A percentile compares a stretch with the other conserved stretches of the same genome.
Conservation (phyloP, 495 filamentous ascomycete species). For the Aspergillus heteromorphus region DNA sequence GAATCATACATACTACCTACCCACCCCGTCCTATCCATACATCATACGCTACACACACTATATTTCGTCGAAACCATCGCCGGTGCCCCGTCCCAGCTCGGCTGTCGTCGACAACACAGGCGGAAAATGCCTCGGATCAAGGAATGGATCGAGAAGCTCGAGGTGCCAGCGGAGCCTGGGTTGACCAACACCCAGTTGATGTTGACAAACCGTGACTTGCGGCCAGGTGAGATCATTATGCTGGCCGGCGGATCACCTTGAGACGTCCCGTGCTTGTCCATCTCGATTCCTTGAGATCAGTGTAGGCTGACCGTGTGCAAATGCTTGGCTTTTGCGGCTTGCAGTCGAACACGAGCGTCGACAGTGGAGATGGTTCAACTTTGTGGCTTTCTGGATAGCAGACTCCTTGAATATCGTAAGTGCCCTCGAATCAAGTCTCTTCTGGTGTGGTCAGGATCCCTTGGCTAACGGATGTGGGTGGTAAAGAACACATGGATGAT, state of each 20-base stretch:
- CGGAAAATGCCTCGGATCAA: conserved; percentile 27
- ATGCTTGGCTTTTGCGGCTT: conserved; percentile 1
- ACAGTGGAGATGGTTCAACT: conserved; percentile 86
- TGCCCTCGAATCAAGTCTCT: conserved; percentile 3
- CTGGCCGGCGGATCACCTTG: conserved; percentile 1
- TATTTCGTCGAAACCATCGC: not conserved
- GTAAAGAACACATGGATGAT: conserved; percentile 93
- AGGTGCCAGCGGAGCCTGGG: conserved; percentile 69
- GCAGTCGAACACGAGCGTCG: conserved; percentile 74
- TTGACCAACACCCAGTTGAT: conserved; percentile 81
- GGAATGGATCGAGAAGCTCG: conserved; percentile 48
- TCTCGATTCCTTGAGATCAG: not conserved
- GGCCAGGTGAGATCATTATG: conserved; percentile 53
- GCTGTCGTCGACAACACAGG: not conserved
- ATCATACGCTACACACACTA: not conserved
- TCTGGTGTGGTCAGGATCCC: conserved; percentile 18
- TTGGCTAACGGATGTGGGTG: not conserved
- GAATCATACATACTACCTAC: not conserved
- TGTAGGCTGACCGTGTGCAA: conserved; percentile 15
- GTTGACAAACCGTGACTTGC: conserved; percentile 86
- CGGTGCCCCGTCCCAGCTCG: not conserved
- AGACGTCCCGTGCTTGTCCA: conserved; percentile 3
- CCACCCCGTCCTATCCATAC: not conserved
- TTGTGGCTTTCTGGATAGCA: conserved; percentile 86
- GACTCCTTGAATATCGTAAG: conserved; percentile 88